Evolutionary conservation across 495 filamentous ascomycete genomes (phyloP), one percentile per base, ranked within the genome.

Genomic region (Oidiodendron maius): DNA sequence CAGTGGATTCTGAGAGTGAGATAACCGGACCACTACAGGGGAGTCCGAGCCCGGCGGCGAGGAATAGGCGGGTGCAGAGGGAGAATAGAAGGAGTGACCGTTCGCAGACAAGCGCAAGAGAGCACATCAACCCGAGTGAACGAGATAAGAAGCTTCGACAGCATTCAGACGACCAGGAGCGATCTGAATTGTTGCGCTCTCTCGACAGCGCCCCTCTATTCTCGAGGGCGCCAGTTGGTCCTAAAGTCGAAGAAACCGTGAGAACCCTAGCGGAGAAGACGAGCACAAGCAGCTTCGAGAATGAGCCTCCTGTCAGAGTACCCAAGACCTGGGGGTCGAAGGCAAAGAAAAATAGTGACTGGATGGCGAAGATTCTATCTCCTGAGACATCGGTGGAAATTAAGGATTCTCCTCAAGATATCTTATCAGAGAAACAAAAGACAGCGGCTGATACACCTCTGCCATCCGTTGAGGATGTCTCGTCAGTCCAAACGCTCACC

Each of bases 321-420:
- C 83, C 82, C 24, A 59, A 59, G 43, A 69, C 64, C 18, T 87
- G 83, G 83, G 81, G 78, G 11, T 64, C 69, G 43, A 78, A 73
- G 50, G 77, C 67, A 21, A 73, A 61, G 39, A 25, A 53, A 42
- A 30, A 42, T 46, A 17, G 52, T 58, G n/a, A 37, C 52, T 30
- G 45, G 55, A 26, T 49, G 21, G 3, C 23, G 20, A 55, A 50
- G 26, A 55, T 55, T 21, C 17, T 51, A 18, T 40, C 55, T 15
- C 45, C 44, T 13, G 47, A 56, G 8, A 56, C 36, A 16, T 48
- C 59, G 21, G 20, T 40, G 32, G 58, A 52, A 18, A 35, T 48
- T 11, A 58, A 55, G 44, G 50, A 68, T 16, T 11, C 11, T 5
- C 15, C 23, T 24, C 23, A 40, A 59, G 44, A 5, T 52, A 23